A percentile compares a stretch with the other conserved stretches of the same genome.
Conservation (phyloP, 1,284 basidiomycete genomes). For the Melampsora americana region DNA sequence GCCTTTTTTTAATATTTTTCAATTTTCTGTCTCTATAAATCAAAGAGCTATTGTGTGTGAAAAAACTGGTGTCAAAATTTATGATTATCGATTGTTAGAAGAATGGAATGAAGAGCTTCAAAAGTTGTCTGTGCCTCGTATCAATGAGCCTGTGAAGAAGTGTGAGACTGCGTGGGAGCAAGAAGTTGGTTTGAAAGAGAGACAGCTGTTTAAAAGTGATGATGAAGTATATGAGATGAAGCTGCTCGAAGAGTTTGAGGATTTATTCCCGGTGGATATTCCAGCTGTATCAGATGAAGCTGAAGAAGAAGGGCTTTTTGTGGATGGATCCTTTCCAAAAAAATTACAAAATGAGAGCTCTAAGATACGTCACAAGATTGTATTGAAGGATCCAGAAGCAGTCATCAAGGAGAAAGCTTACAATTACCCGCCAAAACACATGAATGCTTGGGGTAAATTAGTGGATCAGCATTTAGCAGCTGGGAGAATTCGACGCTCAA, state of each 20-base stretch:
- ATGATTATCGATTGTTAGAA: not conserved
- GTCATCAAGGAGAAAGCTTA: conserved; percentile 11
- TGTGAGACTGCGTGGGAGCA: too few relatives aligned
- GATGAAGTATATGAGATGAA: not conserved
- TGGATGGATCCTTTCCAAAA: not conserved
- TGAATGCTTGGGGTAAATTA: not conserved
- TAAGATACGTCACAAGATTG: not conserved
- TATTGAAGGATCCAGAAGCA: not conserved
- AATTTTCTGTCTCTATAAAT: not conserved
- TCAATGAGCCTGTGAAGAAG: too few relatives aligned
- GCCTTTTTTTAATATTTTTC: not conserved
- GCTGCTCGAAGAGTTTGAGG: not conserved
- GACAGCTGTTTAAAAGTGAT: not conserved
- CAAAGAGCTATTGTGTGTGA: too few relatives aligned
- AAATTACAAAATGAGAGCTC: conserved; percentile 6
- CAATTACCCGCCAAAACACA: conserved; percentile 7
- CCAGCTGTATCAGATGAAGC: conserved; percentile 1
- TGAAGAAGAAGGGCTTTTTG: not conserved
- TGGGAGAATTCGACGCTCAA: not conserved
- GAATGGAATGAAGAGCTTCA: not conserved
- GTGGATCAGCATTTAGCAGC: conserved; percentile 7
- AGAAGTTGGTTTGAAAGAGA: not conserved
- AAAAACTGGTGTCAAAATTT: not conserved
- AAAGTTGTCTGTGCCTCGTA: not conserved
- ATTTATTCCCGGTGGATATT: conserved; percentile 2